A percentile compares a stretch with the other conserved stretches of the same genome.
phyloP scores from a whole-genome alignment of 169 alveolate genomes.

The Babesia gibsoni region DNA sequence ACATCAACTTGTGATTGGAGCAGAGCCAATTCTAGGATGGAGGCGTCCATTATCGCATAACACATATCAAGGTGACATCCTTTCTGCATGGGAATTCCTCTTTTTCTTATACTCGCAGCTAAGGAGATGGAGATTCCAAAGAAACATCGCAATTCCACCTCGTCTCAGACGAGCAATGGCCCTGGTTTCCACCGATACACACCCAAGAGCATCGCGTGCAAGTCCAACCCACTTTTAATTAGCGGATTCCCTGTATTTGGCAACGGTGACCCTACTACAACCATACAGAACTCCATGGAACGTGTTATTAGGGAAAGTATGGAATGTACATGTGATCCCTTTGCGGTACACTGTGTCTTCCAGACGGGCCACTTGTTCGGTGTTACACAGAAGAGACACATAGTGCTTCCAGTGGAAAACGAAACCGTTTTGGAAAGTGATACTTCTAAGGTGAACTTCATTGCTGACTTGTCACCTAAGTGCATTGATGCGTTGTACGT shows the following conservation, averaged over 20 bases:
- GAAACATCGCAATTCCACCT: background rate
- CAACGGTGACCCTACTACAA: background rate
- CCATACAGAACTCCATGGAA: slow-evolving; percentile 14
- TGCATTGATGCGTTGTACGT: slow-evolving; percentile 46
- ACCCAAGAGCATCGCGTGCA: background rate
- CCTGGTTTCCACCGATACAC: background rate
- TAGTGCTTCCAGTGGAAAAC: slow-evolving; percentile 56
- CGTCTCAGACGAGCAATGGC: background rate
- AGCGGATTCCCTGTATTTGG: slow-evolving; percentile 44
- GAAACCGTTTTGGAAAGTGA: slow-evolving; percentile 50
- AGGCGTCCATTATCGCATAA: too few relatives aligned
- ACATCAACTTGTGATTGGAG: too few relatives aligned
- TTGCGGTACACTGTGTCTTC: slow-evolving; percentile 12
- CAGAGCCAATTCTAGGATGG: too few relatives aligned
- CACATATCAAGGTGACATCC: too few relatives aligned
- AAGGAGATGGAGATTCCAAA: slow-evolving; percentile 6
- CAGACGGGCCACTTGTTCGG: slow-evolving; percentile 54
- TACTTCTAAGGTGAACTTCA: slow-evolving; percentile 22
- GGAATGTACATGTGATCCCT: slow-evolving; percentile 46
- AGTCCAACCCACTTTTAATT: slow-evolving; percentile 39
- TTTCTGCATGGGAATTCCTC: too few relatives aligned
- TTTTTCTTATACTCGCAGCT: too few relatives aligned
- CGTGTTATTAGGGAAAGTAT: slow-evolving; percentile 44
- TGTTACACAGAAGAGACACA: slow-evolving; percentile 35
- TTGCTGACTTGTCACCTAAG: slow-evolving; percentile 40